Base-by-base conservation (phyloP, 208 protist genomes). In the Crithidia brevicula region DNA sequence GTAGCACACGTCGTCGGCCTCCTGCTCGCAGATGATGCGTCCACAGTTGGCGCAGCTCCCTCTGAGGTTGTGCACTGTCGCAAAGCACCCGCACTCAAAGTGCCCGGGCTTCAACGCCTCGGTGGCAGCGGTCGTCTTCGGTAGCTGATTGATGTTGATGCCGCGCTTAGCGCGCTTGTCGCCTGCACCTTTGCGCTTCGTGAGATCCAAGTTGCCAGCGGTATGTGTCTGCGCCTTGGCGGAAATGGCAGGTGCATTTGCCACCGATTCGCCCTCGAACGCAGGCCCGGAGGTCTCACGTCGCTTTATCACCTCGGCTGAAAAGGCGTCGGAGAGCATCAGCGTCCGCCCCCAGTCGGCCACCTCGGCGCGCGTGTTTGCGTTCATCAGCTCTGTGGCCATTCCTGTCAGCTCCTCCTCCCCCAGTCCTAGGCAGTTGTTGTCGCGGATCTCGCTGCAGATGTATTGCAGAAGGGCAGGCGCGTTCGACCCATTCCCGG, bases 81-180 rank as follows among this genome's bases (percentile, higher is more conserved):
- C 89, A 69, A 97, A 95, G 75, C 92, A 97, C 38, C 92, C 92
- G 63, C 92, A 97, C 75, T 96, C 86, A 54, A 81, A 92, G 7
- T 73, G 73, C 1, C 83, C 88, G 6, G 82, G 83, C 72, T 91
- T 87, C 67, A 93, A 65, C 45, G 76, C 64, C 9, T 81, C 78
- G 8, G 53, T 34, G 0, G 56, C 57, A 1, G 61, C 33, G 34
- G 31, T 72, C 2, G 42, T 42, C 57, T 72, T 83, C 6, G 43
- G 61, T 9, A 79, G 27, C 33, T 67, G 70, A 42, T 77, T 81
- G 25, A 65, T 51, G 36, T 75, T 73, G 42, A 77, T 52, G 9
- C 40, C 72, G 31, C 67, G 60, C 36, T 81, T 67, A 16, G 31
- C 28, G 36, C 74, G 34, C 68, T 81, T 72, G 18, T 49, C 25